phyloP scores from a whole-genome alignment of 495 filamentous ascomycete genomes.

The Penicillium steckii region DNA sequence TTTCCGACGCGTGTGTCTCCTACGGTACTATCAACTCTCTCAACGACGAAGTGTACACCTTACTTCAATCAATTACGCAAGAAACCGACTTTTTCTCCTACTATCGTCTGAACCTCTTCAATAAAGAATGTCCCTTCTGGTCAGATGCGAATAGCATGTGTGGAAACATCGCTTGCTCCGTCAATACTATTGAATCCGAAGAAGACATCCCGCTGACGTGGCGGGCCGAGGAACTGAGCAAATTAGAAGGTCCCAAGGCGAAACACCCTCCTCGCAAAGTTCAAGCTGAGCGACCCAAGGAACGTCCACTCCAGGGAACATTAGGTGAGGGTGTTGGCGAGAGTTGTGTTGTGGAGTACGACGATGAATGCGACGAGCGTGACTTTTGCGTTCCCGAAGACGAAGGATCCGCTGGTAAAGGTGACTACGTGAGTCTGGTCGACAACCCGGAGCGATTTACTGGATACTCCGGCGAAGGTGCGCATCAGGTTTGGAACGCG shows the following conservation, averaged over 20 bases:
- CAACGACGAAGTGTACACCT: conserved; percentile 75
- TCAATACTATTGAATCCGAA: conserved; percentile 95
- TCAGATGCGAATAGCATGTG: conserved; percentile 90
- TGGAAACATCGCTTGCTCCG: conserved; percentile 94
- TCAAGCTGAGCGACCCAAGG: conserved; percentile 63
- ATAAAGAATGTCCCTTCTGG: conserved; percentile 96
- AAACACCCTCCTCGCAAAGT: conserved; percentile 76
- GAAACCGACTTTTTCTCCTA: conserved; percentile 97
- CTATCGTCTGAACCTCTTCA: conserved; percentile 94
- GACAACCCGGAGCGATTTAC: conserved; percentile 96
- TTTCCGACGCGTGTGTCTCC: conserved; percentile 89
- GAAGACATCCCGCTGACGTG: conserved; percentile 89
- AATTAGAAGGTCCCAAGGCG: conserved; percentile 88
- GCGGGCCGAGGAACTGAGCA: conserved; percentile 88
- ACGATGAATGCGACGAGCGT: conserved; percentile 95
- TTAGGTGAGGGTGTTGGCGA: conserved; percentile 87
- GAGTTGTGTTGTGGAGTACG: conserved; percentile 94
- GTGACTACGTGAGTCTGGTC: conserved; percentile 92
- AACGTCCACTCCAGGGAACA: conserved; percentile 74
- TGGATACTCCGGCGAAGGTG: conserved; percentile 80
- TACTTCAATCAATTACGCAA: conserved; percentile 75
- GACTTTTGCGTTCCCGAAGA: conserved; percentile 98
- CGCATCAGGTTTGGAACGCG: conserved; percentile 89
- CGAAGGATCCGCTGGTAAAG: conserved; percentile 79
- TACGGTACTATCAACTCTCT: conserved; percentile 84